Evolutionary conservation across 2,329 filamentous ascomycete species (phyloP), one percentile per base, ranked within the genome.

Genomic region (Pezicula neosporulosa): DNA sequence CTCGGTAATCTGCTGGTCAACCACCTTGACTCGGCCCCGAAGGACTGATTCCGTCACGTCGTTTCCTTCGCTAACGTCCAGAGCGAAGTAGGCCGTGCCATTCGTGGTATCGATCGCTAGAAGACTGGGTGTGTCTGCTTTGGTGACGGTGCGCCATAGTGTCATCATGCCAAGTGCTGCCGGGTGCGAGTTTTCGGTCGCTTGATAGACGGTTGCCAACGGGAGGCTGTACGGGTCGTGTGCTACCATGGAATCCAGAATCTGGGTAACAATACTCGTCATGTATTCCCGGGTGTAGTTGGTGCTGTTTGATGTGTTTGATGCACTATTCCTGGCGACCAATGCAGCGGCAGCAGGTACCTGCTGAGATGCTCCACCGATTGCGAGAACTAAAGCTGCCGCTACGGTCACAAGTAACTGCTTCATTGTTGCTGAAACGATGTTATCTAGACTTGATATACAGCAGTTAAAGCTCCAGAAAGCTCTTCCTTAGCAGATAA

Each of bases 91-190:
- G 12, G 55, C 56, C 4, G 56, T 52, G 47, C 56, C 50, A 13
- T 51, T 50, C 4, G 53, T 57, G 42, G 52, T 51, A 45, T 54
- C 52, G 52, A 54, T 54, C 45, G 52, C 52, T 24, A 54, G 48
- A 16, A 60, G 54, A 47, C 48, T 55, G 35, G 57, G 57, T 8
- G 53, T 33, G 41, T 53, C 57, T 4, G 56, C 56, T 37, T 53
- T 51, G 37, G 49, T 53, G 36, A 60, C 41, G 24, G 56, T 58
- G 47, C 56, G 56, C 56, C 57, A 60, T 12, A 35, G 16, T 2
- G 56, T 58, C 56, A 58, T 58, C 56, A 56, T 56, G 47, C 51
- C 48, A 30, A 60, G 53, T 9, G 56, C 57, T 47, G 57, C 57
- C 12, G 57, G 56, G 48, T 58, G 56, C 19, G 56, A 60, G 47